phyloP scores from a whole-genome alignment of 352 stramenopile genomes.

The Pythium periplocum region DNA sequence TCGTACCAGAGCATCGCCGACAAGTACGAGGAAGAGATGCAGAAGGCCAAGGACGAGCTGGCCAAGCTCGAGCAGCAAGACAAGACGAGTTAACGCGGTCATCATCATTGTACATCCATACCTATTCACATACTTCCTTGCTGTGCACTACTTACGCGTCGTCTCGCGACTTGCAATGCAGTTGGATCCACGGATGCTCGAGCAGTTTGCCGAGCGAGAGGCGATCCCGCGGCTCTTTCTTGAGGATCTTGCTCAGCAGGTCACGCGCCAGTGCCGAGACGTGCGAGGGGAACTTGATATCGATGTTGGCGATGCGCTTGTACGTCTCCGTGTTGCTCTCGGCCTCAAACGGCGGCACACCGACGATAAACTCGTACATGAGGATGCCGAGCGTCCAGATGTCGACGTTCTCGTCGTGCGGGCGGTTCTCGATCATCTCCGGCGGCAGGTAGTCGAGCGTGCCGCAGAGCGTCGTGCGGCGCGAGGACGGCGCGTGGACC shows the following conservation, averaged over 20 bases:
- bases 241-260: constrained; percentile 91
- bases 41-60: constrained; percentile 18
- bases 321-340: constrained; percentile 96
- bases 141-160: background rate
- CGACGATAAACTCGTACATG: constrained; percentile 98
- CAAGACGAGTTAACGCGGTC: background rate
- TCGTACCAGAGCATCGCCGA: constrained; percentile 68
- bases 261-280: constrained; percentile 92
- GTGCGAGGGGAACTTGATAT: constrained; percentile 93
- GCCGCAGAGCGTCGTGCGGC: constrained; percentile 97
- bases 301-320: constrained; percentile 93
- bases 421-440: constrained; percentile 99
- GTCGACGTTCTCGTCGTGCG: constrained; percentile 96
- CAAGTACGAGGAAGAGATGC: constrained; percentile 31
- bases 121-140: too few species aligned
- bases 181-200: constrained; percentile 94
- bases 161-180: constrained; percentile 39
- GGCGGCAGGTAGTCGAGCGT: constrained; percentile 99
- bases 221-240: constrained; percentile 93
- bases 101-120: too few species aligned
- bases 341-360: constrained; percentile 97
- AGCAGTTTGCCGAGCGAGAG: constrained; percentile 91
- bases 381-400: constrained; percentile 98
- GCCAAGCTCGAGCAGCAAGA: background rate
- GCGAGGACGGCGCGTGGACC: constrained; percentile 95